Base-by-base conservation (phyloP, 2,329 filamentous ascomycete species). In the Torrubiella hemipterigena region DNA sequence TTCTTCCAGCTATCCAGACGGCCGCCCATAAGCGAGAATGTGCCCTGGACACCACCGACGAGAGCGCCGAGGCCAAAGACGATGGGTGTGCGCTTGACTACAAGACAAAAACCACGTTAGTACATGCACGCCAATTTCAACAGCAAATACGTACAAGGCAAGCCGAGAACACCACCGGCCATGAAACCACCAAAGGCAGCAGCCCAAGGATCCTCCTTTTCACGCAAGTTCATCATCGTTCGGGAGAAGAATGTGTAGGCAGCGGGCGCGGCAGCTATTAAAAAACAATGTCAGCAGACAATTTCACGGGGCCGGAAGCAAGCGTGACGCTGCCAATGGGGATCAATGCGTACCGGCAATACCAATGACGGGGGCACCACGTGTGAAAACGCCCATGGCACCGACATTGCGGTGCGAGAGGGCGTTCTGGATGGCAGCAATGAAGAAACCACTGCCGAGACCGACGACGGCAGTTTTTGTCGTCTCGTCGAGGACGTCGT, bases 401-500 rank as follows among this genome's bases (percentile, higher is more conserved):
- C 86, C 84, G 42, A 91, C 66, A 56, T 94, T 94, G 53, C 74
- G 69, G 64, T 77, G 86, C 33, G 78, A 69, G 45, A 95, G 70
- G 36, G 86, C 84, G 65, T 93, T 96, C 64, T 87, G 82, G 42
- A 93, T 69, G 33, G 81, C 78, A 30, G 84, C 80, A 38, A 81
- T 54, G 56, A 85, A 69, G 51, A 81, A 61, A 46, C 86, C 86
- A 37, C 71, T 70, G 37, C 63, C 61, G 48, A 76, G 75, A 38
- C 78, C 77, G 46, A 84, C 58, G 41, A 77, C 48, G 24, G 69
- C 72, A 38, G 75, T 73, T 52, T 73, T 75, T 51, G 78, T 60
- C 30, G 78, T 70, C 40, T 69, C 67, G 42, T 69, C 67, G 46
- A 93, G 58, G 43, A 84, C 77, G 68, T 93, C 82, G 56, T 77